Evolutionary conservation across 1,139 yeast species (phyloP), one percentile per base, ranked within the genome.

Genomic region (Suhomyces maxii): DNA sequence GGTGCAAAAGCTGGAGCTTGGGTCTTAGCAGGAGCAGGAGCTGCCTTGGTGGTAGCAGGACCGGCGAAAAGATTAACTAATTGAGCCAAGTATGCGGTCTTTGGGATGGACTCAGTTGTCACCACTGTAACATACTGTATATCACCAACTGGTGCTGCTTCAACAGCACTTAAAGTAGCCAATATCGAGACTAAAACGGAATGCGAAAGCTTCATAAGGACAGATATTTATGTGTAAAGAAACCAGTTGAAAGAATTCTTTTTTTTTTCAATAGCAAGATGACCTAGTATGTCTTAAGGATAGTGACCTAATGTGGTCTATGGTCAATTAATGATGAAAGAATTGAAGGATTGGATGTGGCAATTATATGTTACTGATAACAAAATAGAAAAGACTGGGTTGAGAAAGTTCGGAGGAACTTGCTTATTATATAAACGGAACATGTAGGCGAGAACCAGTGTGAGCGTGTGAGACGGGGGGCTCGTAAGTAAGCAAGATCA

Each of bases 91-190:
- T 26, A 39, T 9, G 35, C 30, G 14, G 14, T 32, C 33, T 26
- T 35, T 39, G 47, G 42, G 7, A 44, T 31, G 10, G 5, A 10
- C 36, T 44, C 55, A 52, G 64, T 60, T n/a, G 54, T 47, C 10
- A 53, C 50, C 12, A 51, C 44, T 3, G 64, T 58, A 23, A 59
- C 57, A 26, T 54, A 54, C 25, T 52, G 50, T 11, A 56, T 44
- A 32, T 51, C 49, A 25, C 48, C 47, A 6, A 48, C 45, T 7
- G 57, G 47, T 9, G 46, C 46, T 2, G 52, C 49, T 7, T 55
- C 53, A 6, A 60, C 56, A 3, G 59, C 41, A 7, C 48, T 48
- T 23, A 47, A 39, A 33, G 52, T 14, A 10, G 45, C 45, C 37
- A 50, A 26, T 12, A 53, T 42, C 36, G 52, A 41, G 6, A 49